Percentiles rank a stretch among this genome's conserved stretches.
phyloP scores from a whole-genome alignment of 805 yeast species.

The Candida berthetii region DNA sequence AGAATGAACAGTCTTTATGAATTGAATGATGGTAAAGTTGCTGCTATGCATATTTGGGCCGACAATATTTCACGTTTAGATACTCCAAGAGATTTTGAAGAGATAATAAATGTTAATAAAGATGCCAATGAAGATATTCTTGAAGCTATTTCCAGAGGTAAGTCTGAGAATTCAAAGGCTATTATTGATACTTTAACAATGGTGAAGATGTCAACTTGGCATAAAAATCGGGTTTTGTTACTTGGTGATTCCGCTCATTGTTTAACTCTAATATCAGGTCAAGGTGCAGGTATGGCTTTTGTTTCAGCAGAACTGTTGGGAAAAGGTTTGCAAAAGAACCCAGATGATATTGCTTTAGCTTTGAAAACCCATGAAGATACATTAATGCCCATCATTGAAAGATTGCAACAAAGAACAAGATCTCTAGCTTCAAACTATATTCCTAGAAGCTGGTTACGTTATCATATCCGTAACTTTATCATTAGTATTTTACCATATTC shows the following conservation, averaged over 20 bases:
- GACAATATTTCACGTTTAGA: neutral
- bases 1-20: neutral
- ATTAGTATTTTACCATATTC: neutral
- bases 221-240: neutral
- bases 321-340: neutral
- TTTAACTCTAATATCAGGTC: neutral
- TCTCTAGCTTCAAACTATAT: neutral
- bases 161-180: neutral
- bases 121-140: neutral
- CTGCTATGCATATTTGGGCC: neutral
- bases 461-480: neutral
- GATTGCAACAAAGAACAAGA: neutral
- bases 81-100: constrained; percentile 1
- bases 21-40: neutral
- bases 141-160: neutral
- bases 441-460: neutral
- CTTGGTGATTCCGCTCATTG: neutral
- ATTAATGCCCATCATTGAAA: neutral
- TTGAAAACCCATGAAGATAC: neutral
- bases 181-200: neutral
- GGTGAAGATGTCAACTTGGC: neutral
- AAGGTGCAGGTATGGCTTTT: neutral
- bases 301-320: neutral
- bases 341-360: neutral
- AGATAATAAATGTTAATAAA: constrained; percentile 1